Evolutionary conservation across 2,329 filamentous ascomycete genomes (phyloP), one percentile per base, ranked within the genome.

Genomic region (Cryphonectria japonica): DNA sequence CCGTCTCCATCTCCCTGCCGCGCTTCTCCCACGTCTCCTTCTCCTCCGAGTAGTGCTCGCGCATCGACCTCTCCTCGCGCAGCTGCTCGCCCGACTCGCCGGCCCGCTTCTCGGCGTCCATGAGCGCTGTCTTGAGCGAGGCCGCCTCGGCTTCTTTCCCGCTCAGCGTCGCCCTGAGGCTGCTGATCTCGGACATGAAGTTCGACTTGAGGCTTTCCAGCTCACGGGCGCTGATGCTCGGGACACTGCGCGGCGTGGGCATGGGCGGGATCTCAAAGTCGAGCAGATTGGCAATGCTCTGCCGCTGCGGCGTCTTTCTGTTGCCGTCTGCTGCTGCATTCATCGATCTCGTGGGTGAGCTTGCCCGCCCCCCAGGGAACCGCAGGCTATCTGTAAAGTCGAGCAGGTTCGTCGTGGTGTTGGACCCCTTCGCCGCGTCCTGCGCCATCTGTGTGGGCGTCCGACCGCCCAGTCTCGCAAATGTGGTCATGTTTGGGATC

Each of bases 261-360:
- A 94, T 90, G 0, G 95, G 94, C n/a, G 95, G 94, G 13, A 98
- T 92, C 77, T 98, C 96, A 78, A 97, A 96, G 80, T 97, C 94
- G 63, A 97, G 88, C 60, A 96, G 87, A 77, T 92, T 93, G 46
- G 89, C 85, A 75, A 93, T 74, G 72, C 74, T 89, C 62, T 80
- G 82, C 29, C 83, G 84, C 68, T 83, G 82, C 3, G 88, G 87
- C 0, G 88, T 88, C 7, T 80, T 80, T 19, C 78, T 75, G 7
- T 11, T n/a, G 46, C 46, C 46, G 9, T 50, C 46, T 50, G 46
- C 46, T n/a, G 46, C 46, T 9, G 19, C 46, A 13, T 78, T 75
- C 32, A 75, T 78, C 7, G 78, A 77, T 74, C 81, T 84, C 54
- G 77, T 73, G 0, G 84, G 83, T 37, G 83, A 83, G 37, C 16